phyloP scores from a whole-genome alignment of 176 grass and related monocot species.

The Avena atlantica region DNA sequence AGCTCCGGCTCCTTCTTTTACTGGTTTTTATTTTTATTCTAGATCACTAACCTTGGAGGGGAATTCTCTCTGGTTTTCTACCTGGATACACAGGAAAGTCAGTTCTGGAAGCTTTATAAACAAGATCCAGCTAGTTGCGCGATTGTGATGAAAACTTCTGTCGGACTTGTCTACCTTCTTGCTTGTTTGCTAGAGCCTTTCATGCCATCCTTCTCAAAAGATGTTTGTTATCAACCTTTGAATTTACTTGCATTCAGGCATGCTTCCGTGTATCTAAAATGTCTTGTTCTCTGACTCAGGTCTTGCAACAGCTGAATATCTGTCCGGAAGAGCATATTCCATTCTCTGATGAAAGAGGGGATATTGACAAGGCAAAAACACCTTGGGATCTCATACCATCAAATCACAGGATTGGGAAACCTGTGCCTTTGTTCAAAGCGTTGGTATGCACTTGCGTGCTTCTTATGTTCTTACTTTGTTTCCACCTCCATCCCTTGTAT shows the following conservation, averaged over 20 bases:
- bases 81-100: constrained; percentile 58
- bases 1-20: constrained; percentile 26
- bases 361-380: constrained; percentile 62
- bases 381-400: constrained; percentile 80
- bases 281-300: constrained; percentile 53
- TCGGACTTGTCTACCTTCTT: constrained; percentile 88
- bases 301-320: constrained; percentile 75
- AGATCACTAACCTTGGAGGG: background rate
- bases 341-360: constrained; percentile 74
- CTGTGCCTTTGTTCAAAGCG: constrained; percentile 67
- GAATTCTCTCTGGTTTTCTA: constrained; percentile 22
- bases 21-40: constrained; percentile 16
- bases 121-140: constrained; percentile 71
- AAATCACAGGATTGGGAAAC: constrained; percentile 76
- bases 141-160: constrained; percentile 92
- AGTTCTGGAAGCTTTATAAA: constrained; percentile 88
- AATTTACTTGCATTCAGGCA: constrained; percentile 38
- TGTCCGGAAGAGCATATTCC: constrained; percentile 56
- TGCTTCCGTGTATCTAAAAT: constrained; percentile 25
- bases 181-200: constrained; percentile 90
- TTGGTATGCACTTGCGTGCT: constrained; percentile 51
- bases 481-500: constrained; percentile 27
- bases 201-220: constrained; percentile 77
- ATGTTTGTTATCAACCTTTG: constrained; percentile 48
- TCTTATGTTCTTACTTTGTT: constrained; percentile 30